phyloP scores from a whole-genome alignment of 2,329 filamentous ascomycete species.

The Colletotrichum sp. region DNA sequence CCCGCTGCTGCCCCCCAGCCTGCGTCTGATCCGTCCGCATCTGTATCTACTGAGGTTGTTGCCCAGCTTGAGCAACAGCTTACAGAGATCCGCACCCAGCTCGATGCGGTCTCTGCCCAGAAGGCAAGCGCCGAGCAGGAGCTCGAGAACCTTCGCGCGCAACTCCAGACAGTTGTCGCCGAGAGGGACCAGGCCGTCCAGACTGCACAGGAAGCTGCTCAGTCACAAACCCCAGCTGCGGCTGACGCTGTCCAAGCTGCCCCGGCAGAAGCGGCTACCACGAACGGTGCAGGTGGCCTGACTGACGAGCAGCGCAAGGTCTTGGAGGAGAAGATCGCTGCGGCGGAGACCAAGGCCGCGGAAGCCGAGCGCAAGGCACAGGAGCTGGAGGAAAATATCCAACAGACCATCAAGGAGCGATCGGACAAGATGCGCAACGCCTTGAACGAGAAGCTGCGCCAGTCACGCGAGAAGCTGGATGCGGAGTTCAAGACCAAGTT shows the following conservation, averaged over 20 bases:
- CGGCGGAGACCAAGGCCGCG: constrained; percentile 64
- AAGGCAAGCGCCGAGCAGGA: constrained; percentile 73
- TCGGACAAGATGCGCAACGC: constrained; percentile 73
- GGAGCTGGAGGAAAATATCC: constrained; percentile 67
- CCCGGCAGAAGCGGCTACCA: not conserved
- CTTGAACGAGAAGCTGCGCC: constrained; percentile 73
- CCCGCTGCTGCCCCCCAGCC: constrained; percentile 31
- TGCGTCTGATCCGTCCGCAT: constrained; percentile 42
- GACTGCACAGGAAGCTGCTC: constrained; percentile 31
- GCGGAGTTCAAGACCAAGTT: constrained; percentile 61
- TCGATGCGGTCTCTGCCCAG: constrained; percentile 69
- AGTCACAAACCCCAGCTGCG: constrained; percentile 20
- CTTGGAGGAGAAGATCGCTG: constrained; percentile 63
- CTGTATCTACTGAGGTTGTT: constrained; percentile 50
- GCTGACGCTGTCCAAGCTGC: not conserved
- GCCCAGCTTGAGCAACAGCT: constrained; percentile 56
- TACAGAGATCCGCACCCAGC: constrained; percentile 57
- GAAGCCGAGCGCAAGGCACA: constrained; percentile 69
- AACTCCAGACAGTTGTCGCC: constrained; percentile 66
- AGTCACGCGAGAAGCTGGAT: constrained; percentile 55
- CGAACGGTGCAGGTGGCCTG: constrained; percentile 33
- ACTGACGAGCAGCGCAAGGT: constrained; percentile 64
- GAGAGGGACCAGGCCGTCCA: constrained; percentile 67
- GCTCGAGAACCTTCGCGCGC: constrained; percentile 55
- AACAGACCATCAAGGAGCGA: constrained; percentile 65